Percentiles rank a stretch among this genome's conserved stretches.
Conservation (phyloP, 2,329 filamentous ascomycete species). For the Colletotrichum sp. region DNA sequence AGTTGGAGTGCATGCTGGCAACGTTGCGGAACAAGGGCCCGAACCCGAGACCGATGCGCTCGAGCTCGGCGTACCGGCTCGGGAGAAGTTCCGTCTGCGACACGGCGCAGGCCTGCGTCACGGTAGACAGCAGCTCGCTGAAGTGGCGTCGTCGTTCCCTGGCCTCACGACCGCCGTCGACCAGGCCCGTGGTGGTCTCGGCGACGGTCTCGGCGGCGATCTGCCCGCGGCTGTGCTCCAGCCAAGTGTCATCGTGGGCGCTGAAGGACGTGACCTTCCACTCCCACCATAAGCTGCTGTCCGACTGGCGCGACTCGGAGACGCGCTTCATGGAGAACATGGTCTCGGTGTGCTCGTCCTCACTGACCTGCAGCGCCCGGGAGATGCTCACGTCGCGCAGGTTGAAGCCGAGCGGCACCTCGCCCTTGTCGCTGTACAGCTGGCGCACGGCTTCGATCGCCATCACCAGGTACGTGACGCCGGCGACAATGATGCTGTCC, state of each 20-base stretch:
- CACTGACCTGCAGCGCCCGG: constrained; percentile 10
- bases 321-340: constrained; percentile 17
- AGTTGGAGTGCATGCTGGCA: not conserved
- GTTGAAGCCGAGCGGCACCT: constrained; percentile 20
- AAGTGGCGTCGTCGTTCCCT: not conserved
- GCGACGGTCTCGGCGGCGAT: constrained; percentile 21
- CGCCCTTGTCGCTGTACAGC: constrained; percentile 1
- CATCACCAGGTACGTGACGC: constrained; percentile 36
- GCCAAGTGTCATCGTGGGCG: constrained; percentile 1
- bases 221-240: constrained; percentile 16
- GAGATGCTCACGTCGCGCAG: constrained; percentile 24
- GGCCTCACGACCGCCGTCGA: not conserved
- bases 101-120: not conserved
- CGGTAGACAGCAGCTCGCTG: not conserved
- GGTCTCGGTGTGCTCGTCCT: constrained; percentile 19
- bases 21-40: not conserved
- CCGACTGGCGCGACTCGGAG: constrained; percentile 24
- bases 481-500: constrained; percentile 45
- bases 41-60: not conserved
- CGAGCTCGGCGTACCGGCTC: not conserved
- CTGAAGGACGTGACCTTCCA: constrained; percentile 8
- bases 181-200: not conserved
- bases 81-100: not conserved
- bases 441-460: constrained; percentile 23
- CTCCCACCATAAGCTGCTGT: constrained; percentile 25